A percentile compares a stretch with the other conserved stretches of the same genome.
Conservation (phyloP, 2,329 filamentous ascomycete species). For the Pseudogymnoascus sp. region DNA sequence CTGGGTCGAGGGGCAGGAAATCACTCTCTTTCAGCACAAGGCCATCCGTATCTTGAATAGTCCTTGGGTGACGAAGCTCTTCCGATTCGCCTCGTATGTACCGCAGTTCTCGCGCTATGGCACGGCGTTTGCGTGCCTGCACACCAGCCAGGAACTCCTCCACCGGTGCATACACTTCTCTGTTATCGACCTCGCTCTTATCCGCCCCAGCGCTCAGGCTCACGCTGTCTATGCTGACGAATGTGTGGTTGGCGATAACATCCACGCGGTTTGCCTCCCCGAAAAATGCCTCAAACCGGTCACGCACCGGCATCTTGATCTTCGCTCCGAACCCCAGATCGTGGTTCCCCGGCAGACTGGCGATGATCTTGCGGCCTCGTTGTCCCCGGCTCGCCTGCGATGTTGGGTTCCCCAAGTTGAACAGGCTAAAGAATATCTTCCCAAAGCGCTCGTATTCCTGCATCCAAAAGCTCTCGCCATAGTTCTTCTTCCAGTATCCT, state of each 20-base stretch:
- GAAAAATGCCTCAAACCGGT: slow-evolving; percentile 82
- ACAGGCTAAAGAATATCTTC: slow-evolving; percentile 72
- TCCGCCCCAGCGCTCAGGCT: slow-evolving; percentile 67
- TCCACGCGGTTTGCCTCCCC: slow-evolving; percentile 88
- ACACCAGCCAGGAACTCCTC: slow-evolving; percentile 68
- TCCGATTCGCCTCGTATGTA: slow-evolving; percentile 50
- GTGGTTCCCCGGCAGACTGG: slow-evolving; percentile 87
- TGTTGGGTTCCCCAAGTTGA: slow-evolving; percentile 48
- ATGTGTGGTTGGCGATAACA: slow-evolving; percentile 87
- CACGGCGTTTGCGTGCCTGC: slow-evolving; percentile 56
- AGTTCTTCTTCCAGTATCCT: slow-evolving; percentile 63
- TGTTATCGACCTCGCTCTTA: slow-evolving; percentile 37
- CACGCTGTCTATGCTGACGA: slow-evolving; percentile 84
- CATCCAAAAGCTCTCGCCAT: slow-evolving; percentile 78
- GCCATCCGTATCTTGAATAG: slow-evolving; percentile 44
- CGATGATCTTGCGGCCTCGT: slow-evolving; percentile 68
- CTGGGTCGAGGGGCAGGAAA: slow-evolving; percentile 36
- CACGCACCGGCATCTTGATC: slow-evolving; percentile 69
- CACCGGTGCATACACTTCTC: slow-evolving; percentile 67
- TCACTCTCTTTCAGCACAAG: slow-evolving; percentile 31
- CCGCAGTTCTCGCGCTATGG: slow-evolving; percentile 60
- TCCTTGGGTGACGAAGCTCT: slow-evolving; percentile 49
- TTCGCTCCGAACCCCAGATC: slow-evolving; percentile 86
- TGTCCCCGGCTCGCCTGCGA: slow-evolving; percentile 45
- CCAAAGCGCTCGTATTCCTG: slow-evolving; percentile 79